Percentiles rank a stretch among this genome's conserved stretches.
Conservation (phyloP, 345 rosid genomes). For the Abelmoschus esculentus region DNA sequence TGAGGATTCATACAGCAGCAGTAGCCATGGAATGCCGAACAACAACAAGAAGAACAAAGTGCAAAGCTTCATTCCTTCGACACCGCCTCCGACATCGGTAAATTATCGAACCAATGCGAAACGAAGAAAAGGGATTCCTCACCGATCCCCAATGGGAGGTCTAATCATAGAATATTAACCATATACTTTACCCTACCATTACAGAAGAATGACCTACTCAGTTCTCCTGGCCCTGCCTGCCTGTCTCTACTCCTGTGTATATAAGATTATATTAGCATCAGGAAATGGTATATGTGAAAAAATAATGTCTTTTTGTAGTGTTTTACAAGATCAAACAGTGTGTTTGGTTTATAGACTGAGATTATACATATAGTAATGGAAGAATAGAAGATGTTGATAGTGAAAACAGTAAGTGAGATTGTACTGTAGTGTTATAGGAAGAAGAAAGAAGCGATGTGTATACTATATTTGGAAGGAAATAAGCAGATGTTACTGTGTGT, state of each 20-base stretch:
- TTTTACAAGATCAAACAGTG: too few relatives aligned
- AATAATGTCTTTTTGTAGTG: slow-evolving; percentile 13
- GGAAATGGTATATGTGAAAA: slow-evolving; percentile 9
- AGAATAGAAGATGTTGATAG: slow-evolving; percentile 19
- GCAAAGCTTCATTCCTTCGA: slow-evolving; percentile 71
- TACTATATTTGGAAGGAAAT: slow-evolving; percentile 14
- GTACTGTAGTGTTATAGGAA: not conserved
- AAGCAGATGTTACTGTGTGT: not conserved
- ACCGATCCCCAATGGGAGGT: slow-evolving; percentile 89
- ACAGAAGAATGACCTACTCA: slow-evolving; percentile 5
- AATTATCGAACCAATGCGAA: slow-evolving; percentile 40
- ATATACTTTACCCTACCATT: slow-evolving; percentile 4
- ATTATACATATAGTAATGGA: slow-evolving; percentile 9
- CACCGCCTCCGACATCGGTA: slow-evolving; percentile 62
- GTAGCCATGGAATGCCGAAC: slow-evolving; percentile 33
- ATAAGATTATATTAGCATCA: slow-evolving; percentile 23
- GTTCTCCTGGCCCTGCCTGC: not conserved
- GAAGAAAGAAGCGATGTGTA: slow-evolving; percentile 4
- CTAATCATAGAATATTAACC: slow-evolving; percentile 58
- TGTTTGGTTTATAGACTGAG: not conserved
- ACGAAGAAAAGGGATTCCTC: slow-evolving; percentile 92
- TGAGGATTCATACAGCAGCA: slow-evolving; percentile 68
- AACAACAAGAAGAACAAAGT: slow-evolving; percentile 16
- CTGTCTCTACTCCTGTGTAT: slow-evolving; percentile 13
- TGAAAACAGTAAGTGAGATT: not conserved